These are phyloP conservation scores for Truncatella angustata DNA, from an alignment of 2,329 filamentous ascomycete species.

Conservation along the genomic window DNA sequence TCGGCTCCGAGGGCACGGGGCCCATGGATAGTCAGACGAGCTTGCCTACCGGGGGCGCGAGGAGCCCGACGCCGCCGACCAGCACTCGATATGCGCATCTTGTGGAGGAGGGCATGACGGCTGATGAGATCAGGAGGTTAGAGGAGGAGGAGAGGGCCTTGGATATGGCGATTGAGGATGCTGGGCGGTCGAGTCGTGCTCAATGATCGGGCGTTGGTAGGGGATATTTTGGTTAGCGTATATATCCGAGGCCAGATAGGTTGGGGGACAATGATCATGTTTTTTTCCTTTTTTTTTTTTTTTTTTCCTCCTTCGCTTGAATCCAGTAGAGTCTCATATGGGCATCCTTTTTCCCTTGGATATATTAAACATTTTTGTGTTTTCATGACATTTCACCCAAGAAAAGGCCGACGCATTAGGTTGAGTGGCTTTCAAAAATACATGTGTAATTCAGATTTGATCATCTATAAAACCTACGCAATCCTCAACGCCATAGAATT, in stretches of 20 bases:
- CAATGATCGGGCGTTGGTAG: not conserved
- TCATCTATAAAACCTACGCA: no score
- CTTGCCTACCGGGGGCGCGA: slow-evolving; percentile 1
- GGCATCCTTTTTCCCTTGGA: no score
- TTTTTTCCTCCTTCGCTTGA: no score
- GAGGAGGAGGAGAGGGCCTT: slow-evolving; percentile 58
- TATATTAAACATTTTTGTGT: no score
- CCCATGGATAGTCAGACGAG: slow-evolving; percentile 25
- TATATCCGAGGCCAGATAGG: not conserved
- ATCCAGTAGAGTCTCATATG: no score
- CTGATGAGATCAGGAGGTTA: slow-evolving; percentile 51
- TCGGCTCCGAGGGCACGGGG: slow-evolving; percentile 18
- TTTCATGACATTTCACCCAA: no score
- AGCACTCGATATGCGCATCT: slow-evolving; percentile 46
- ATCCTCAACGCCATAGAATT: no score
- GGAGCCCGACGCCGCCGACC: slow-evolving; percentile 23
- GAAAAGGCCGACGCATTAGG: no score
- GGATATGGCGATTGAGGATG: slow-evolving; percentile 54
- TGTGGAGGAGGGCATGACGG: slow-evolving; percentile 61
- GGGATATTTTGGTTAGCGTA: not conserved
- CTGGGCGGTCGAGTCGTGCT: slow-evolving; percentile 21
- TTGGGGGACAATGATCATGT: not conserved
- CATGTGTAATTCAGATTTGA: no score
- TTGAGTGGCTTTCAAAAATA: no score
- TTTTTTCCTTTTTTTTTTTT: not conserved